Conservation (phyloP, 768 basidiomycete genomes). For the Boletus rufocinnamomeus region DNA sequence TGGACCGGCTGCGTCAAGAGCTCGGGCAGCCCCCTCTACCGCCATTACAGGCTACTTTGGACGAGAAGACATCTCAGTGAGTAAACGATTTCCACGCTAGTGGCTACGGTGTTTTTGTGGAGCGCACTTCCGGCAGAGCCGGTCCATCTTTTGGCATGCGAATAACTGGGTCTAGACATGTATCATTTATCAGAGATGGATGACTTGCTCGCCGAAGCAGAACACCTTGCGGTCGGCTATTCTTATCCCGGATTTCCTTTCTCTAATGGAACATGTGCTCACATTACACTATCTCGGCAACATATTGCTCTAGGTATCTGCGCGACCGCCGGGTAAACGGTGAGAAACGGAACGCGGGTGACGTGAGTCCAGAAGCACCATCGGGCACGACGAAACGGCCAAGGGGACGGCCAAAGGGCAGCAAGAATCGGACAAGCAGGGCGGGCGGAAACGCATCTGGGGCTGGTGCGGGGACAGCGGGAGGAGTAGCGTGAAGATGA, state of each 20-base stretch:
- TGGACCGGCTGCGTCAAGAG: conserved; percentile 73
- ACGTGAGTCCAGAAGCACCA: conserved; percentile 33
- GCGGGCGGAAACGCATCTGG: conserved; percentile 20
- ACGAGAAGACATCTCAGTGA: conserved; percentile 64
- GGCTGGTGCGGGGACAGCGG: conserved; percentile 6
- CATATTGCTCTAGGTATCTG: conserved; percentile 48
- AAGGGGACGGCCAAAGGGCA: conserved; percentile 69
- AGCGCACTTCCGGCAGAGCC: background rate
- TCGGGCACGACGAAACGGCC: conserved; percentile 48
- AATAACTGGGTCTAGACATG: conserved; percentile 5
- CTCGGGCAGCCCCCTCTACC: conserved; percentile 77
- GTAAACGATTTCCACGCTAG: conserved; percentile 28
- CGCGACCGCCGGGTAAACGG: conserved; percentile 63
- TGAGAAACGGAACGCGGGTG: conserved; percentile 34
- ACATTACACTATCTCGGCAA: conserved; percentile 15
- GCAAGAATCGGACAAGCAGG: conserved; percentile 50
- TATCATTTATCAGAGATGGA: conserved; percentile 1
- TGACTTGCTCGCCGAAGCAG: background rate
- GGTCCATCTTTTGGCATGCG: background rate
- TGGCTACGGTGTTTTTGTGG: conserved; percentile 7
- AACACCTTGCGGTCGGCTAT: background rate
- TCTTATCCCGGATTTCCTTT: conserved; percentile 3
- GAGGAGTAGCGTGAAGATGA: conserved; percentile 3
- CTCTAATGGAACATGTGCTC: conserved; percentile 17
- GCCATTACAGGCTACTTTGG: conserved; percentile 68